These are phyloP conservation scores for Alternaria panax DNA, from an alignment of 2,329 filamentous ascomycete species.

Conservation along the genomic window DNA sequence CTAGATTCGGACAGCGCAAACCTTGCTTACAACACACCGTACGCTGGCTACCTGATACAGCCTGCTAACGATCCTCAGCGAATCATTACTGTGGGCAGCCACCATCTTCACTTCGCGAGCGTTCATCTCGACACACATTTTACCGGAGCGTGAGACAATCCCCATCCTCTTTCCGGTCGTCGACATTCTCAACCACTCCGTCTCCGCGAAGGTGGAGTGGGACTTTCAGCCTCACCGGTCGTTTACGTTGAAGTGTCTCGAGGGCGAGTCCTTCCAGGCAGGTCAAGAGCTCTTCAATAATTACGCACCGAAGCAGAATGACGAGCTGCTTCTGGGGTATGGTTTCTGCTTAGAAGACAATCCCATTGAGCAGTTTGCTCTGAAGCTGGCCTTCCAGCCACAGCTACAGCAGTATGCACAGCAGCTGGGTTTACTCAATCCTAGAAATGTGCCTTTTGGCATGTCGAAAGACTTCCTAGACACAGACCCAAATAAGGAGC, in stretches of 20 bases:
- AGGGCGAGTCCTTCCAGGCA: conserved; percentile 41
- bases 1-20: neutral
- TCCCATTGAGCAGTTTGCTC: conserved; percentile 55
- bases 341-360: conserved; percentile 60
- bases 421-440: conserved; percentile 22
- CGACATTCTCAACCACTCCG: conserved; percentile 59
- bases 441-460: conserved; percentile 34
- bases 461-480: conserved; percentile 33
- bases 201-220: conserved; percentile 58
- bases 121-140: conserved; percentile 54
- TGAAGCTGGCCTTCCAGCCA: conserved; percentile 53
- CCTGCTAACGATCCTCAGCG: conserved; percentile 47
- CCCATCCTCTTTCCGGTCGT: conserved; percentile 59
- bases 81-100: conserved; percentile 59
- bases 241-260: conserved; percentile 52
- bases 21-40: conserved; percentile 3
- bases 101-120: conserved; percentile 61
- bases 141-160: conserved; percentile 38
- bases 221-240: conserved; percentile 37
- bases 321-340: conserved; percentile 61
- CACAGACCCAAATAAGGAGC: conserved; percentile 36
- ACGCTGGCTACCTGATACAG: neutral
- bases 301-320: conserved; percentile 62
- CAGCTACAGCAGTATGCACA: conserved; percentile 35
- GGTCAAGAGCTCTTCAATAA: conserved; percentile 61